Evolutionary conservation across 2,329 filamentous ascomycete species (phyloP).

Genomic region (Colletotrichum cereale): DNA sequence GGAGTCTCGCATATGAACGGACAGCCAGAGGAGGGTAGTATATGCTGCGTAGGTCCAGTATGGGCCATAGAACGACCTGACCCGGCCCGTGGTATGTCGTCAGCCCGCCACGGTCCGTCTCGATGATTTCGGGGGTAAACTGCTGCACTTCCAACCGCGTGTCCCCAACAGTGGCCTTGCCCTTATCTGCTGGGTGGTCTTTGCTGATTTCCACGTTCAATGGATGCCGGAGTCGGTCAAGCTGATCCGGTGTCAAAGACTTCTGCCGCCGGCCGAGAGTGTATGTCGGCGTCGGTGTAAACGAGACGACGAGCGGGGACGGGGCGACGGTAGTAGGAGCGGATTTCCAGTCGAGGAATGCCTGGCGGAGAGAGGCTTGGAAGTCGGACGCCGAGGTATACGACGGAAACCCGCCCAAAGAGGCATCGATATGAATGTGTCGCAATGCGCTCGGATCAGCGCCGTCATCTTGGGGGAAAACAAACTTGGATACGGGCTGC

Average conservation of each 20-base stretch:
- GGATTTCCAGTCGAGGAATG: constrained; percentile 52
- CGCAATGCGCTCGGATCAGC: constrained; percentile 26
- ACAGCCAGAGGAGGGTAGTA: constrained; percentile 73
- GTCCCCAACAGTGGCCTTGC: not conserved
- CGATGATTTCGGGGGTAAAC: constrained; percentile 70
- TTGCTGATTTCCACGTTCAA: constrained; percentile 50
- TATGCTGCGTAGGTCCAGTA: constrained; percentile 79
- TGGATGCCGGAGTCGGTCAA: constrained; percentile 57
- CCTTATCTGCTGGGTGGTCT: not conserved
- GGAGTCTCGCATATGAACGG: constrained; percentile 79
- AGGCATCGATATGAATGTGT: constrained; percentile 33
- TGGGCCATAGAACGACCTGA: constrained; percentile 91
- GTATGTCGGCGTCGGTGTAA: constrained; percentile 86
- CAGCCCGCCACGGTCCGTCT: constrained; percentile 86
- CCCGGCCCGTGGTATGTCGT: constrained; percentile 97
- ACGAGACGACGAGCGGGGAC: constrained; percentile 81
- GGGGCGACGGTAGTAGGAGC: constrained; percentile 57
- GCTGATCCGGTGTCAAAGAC: constrained; percentile 61
- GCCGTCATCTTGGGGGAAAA: constrained; percentile 25
- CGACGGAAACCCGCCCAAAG: not conserved
- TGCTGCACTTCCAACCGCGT: constrained; percentile 44
- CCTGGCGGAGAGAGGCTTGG: constrained; percentile 47
- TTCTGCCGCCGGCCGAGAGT: constrained; percentile 88
- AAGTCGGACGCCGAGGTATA: constrained; percentile 37
- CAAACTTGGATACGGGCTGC: constrained; percentile 4